phyloP scores from a whole-genome alignment of 306 rosid species.

The Sphenostylis stenocarpa region DNA sequence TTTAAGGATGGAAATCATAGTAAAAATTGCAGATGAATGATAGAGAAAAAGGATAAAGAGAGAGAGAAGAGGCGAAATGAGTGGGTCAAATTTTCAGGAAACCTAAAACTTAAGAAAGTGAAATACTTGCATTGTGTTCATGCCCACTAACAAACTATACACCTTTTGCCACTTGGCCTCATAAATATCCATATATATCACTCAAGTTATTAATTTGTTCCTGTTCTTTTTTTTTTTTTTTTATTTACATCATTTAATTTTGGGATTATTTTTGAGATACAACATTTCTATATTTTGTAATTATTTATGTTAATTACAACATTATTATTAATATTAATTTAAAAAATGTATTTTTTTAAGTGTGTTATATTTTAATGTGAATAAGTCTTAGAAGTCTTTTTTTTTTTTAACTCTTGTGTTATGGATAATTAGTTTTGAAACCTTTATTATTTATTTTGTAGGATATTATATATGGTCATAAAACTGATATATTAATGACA shows the following conservation, averaged over 20 bases:
- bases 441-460: too few relatives aligned
- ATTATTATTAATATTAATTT: too few relatives aligned
- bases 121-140: not conserved
- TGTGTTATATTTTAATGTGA: too few relatives aligned
- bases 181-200: not conserved
- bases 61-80: conserved; percentile 54
- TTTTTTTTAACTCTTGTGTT: too few relatives aligned
- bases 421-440: too few relatives aligned
- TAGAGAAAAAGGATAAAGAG: conserved; percentile 18
- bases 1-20: conserved; percentile 17
- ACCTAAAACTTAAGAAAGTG: conserved; percentile 3
- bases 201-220: not conserved
- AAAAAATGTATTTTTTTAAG: too few relatives aligned
- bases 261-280: not conserved
- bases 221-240: not conserved
- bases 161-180: not conserved
- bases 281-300: not conserved
- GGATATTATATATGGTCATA: too few relatives aligned
- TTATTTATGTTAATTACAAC: not conserved
- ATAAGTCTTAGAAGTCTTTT: too few relatives aligned
- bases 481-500: too few relatives aligned
- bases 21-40: conserved; percentile 33
- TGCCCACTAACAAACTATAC: not conserved
- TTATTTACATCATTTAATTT: not conserved
- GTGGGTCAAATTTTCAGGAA: conserved; percentile 48